Percentiles rank a stretch among this genome's conserved stretches.
These are phyloP conservation scores for Grigorovia transvaalensis DNA, from an alignment of 805 yeast species.

Conservation along the genomic window DNA sequence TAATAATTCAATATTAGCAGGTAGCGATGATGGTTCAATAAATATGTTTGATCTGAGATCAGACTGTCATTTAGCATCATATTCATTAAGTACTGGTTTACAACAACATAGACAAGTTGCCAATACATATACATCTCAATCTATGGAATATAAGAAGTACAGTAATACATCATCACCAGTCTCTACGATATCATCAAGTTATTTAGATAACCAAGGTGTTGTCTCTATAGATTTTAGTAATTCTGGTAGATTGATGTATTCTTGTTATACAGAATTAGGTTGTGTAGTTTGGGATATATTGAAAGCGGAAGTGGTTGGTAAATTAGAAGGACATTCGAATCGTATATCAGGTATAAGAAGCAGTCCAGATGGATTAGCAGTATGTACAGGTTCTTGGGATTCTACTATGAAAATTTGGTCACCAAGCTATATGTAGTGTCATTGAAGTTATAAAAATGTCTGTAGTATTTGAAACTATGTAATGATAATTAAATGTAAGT, in stretches of 20 bases:
- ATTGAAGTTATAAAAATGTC: neutral
- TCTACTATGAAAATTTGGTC: conserved; percentile 60
- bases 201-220: conserved; percentile 56
- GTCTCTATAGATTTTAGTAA: conserved; percentile 60
- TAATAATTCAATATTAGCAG: conserved; percentile 60
- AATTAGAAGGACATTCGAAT: conserved; percentile 53
- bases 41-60: conserved; percentile 67
- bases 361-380: conserved; percentile 65
- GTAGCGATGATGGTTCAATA: conserved; percentile 69
- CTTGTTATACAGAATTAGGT: conserved; percentile 66
- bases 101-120: conserved; percentile 3
- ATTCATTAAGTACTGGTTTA: conserved; percentile 25
- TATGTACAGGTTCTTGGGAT: conserved; percentile 79
- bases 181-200: conserved; percentile 14
- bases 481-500: neutral
- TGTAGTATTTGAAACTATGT: neutral
- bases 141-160: conserved; percentile 15
- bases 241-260: conserved; percentile 65
- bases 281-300: conserved; percentile 72
- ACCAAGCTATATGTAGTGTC: conserved; percentile 14
- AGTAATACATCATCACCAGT: conserved; percentile 15
- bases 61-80: conserved; percentile 55
- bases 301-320: conserved; percentile 53
- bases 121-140: conserved; percentile 13
- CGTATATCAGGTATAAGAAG: conserved; percentile 53